Conservation (phyloP, 345 rosid species). For the Eutrema heterophyllum region DNA sequence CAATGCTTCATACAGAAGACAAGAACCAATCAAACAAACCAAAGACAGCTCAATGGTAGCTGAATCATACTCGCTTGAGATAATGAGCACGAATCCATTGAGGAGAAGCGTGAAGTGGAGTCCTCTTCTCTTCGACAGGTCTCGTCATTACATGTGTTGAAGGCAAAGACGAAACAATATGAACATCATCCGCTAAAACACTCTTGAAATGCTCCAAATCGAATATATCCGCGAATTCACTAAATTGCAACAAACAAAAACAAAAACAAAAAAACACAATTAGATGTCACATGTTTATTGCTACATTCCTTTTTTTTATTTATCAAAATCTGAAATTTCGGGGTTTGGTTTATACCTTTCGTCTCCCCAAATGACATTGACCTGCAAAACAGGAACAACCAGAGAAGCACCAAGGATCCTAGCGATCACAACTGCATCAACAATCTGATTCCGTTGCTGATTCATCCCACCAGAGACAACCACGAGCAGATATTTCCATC, state of each 20-base stretch:
- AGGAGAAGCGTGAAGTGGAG: constrained; percentile 89
- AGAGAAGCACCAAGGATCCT: constrained; percentile 95
- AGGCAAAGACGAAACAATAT: constrained; percentile 84
- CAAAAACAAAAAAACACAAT: too few species aligned
- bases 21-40: neutral
- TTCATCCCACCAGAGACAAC: constrained; percentile 97
- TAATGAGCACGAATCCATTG: constrained; percentile 96
- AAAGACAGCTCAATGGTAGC: too few species aligned
- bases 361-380: constrained; percentile 98
- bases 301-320: neutral
- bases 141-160: constrained; percentile 93
- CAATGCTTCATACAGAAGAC: neutral
- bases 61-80: constrained; percentile 51
- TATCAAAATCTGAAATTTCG: neutral
- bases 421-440: constrained; percentile 95
- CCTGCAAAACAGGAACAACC: constrained; percentile 93
- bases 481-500: constrained; percentile 75
- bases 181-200: constrained; percentile 76
- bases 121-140: constrained; percentile 85
- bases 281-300: neutral
- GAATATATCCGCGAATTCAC: constrained; percentile 95
- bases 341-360: constrained; percentile 57
- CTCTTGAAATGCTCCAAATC: constrained; percentile 93
- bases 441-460: constrained; percentile 98
- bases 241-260: constrained; percentile 30